Evolutionary conservation across 192 early-diverging fungal genomes (phyloP).

Genomic region (Backusella tuberculispora): DNA sequence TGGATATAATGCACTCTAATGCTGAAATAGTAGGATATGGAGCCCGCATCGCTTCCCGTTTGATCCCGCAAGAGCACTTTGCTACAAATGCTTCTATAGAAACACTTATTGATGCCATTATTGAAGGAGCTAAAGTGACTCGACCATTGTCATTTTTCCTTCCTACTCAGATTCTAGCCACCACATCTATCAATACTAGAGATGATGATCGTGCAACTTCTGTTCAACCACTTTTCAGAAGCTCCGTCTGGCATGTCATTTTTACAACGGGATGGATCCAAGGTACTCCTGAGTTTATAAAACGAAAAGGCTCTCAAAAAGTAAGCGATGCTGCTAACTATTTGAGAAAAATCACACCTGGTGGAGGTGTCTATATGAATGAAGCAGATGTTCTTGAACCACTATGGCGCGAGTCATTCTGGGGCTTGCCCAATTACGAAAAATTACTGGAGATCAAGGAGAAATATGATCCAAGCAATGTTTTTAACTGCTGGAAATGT

Average conservation of each 20-base stretch:
- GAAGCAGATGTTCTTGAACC: conserved; percentile 51
- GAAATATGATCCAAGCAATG: conserved; percentile 43
- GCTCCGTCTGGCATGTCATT: conserved; percentile 17
- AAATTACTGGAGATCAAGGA: conserved; percentile 47
- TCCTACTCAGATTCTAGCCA: conserved; percentile 28
- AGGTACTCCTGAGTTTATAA: conserved; percentile 4
- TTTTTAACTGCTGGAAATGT: conserved; percentile 51
- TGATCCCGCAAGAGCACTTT: conserved; percentile 41
- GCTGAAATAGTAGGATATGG: conserved; percentile 29
- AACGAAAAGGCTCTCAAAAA: not conserved
- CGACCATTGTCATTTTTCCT: not conserved
- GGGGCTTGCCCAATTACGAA: conserved; percentile 48
- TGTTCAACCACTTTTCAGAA: conserved; percentile 10
- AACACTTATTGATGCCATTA: conserved; percentile 10
- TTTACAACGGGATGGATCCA: conserved; percentile 13
- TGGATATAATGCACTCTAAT: not conserved
- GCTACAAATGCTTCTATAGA: conserved; percentile 17
- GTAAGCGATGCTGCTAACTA: conserved; percentile 32
- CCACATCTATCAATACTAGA: not conserved
- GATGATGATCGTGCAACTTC: conserved; percentile 12
- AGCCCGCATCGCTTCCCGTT: conserved; percentile 38
- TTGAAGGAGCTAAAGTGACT: conserved; percentile 19
- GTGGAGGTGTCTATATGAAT: conserved; percentile 49
- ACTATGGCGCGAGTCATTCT: conserved; percentile 50
- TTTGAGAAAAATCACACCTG: conserved; percentile 33